Evolutionary conservation across 2,329 filamentous ascomycete species (phyloP).

Genomic region (Dactylonectria macrodidyma): DNA sequence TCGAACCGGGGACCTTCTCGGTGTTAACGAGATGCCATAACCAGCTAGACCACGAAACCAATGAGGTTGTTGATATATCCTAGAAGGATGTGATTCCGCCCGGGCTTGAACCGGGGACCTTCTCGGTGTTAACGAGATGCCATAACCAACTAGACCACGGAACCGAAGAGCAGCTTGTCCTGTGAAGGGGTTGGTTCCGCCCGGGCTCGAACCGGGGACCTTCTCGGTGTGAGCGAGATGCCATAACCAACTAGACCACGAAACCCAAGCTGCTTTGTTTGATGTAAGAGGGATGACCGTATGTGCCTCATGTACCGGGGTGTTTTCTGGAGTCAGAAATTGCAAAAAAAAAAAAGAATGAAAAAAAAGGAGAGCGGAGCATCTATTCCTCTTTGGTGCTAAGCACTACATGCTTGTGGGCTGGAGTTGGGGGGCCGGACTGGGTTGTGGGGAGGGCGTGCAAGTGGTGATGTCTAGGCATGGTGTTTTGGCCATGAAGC

Average conservation of each 20-base stretch:
- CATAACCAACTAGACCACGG: conserved; percentile 33
- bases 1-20: conserved; percentile 36
- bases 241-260: conserved; percentile 49
- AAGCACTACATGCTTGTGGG: not conserved
- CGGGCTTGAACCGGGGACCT: conserved; percentile 38
- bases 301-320: conserved; percentile 16
- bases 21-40: conserved; percentile 34
- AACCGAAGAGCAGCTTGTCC: conserved; percentile 21
- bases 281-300: not conserved
- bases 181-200: conserved; percentile 41
- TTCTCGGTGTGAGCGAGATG: conserved; percentile 49
- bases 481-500: not conserved
- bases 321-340: not conserved
- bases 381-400: conserved; percentile 12
- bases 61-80: not conserved
- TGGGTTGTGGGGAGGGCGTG: not conserved
- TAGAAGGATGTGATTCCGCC: conserved; percentile 25
- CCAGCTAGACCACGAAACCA: conserved; percentile 38
- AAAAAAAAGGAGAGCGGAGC: conserved; percentile 13
- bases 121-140: conserved; percentile 36
- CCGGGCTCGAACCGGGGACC: conserved; percentile 49
- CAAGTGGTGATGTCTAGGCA: conserved; percentile 3
- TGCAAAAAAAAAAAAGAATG: not conserved
- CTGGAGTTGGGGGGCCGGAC: not conserved
- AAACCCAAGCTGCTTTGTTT: conserved; percentile 32